Conservation (phyloP, 2,329 filamentous ascomycete species). For the Polychaeton citri region DNA sequence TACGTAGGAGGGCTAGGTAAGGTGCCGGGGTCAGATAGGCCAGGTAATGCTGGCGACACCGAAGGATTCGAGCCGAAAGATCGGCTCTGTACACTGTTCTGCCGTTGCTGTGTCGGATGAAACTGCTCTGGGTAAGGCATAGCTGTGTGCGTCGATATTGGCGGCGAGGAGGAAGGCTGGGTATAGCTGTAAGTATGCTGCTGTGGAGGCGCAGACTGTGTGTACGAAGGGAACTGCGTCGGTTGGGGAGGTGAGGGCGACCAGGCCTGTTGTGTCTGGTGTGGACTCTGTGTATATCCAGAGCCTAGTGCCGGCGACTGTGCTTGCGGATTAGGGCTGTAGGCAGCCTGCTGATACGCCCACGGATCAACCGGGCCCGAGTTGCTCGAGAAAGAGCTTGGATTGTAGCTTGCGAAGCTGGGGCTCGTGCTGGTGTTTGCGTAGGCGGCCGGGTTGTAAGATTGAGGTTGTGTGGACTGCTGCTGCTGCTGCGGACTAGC, state of each 20-base stretch:
- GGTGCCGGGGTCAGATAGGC: conserved; percentile 10
- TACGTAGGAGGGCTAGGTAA: conserved; percentile 18
- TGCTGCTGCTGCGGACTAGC: conserved; percentile 34
- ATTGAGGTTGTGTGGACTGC: conserved; percentile 37
- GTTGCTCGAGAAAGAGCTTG: conserved; percentile 1
- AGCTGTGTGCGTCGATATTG: neutral
- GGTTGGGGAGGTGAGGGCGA: neutral
- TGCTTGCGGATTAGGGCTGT: neutral
- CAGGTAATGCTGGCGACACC: conserved; percentile 8
- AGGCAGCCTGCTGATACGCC: neutral
- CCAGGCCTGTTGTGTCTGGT: neutral
- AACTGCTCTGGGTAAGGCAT: neutral
- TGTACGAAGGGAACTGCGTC: neutral
- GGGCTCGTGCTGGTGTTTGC: conserved; percentile 17
- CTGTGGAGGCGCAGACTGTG: neutral
- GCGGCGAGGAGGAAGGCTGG: neutral
- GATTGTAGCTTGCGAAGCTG: neutral
- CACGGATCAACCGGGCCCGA: conserved; percentile 1
- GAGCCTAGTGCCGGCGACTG: neutral
- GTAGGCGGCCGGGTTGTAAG: conserved; percentile 34
- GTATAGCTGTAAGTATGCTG: neutral
- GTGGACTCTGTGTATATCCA: neutral
- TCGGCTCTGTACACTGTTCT: neutral
- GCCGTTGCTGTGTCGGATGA: neutral
- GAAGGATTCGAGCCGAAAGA: neutral